Evolutionary conservation across 805 yeast species (phyloP).

Genomic region (Lachancea sp.): DNA sequence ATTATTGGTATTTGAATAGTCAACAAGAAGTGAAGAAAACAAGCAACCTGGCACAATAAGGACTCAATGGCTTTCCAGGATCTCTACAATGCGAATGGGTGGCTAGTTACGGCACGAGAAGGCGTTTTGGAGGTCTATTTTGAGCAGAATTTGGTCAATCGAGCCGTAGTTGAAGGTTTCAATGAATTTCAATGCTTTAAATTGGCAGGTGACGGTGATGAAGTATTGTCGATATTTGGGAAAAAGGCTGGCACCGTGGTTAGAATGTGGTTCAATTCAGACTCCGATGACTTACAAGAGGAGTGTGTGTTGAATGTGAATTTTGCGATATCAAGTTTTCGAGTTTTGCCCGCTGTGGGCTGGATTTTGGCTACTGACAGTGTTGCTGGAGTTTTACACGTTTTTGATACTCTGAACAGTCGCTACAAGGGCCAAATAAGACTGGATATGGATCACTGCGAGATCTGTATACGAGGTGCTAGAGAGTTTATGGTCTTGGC

Average conservation of each 20-base stretch:
- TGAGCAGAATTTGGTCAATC: not conserved
- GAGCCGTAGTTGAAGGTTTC: not conserved
- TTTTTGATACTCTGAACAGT: conserved; percentile 11
- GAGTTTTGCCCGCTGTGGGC: conserved; percentile 13
- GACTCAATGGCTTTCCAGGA: not conserved
- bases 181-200: conserved; percentile 1
- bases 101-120: not conserved
- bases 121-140: not conserved
- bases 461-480: not conserved
- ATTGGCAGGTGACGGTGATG: not conserved
- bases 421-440: conserved; percentile 13
- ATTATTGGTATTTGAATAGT: not conserved
- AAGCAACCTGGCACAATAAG: not conserved
- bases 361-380: conserved; percentile 10
- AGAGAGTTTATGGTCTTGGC: conserved; percentile 3
- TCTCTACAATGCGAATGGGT: not conserved
- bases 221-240: not conserved
- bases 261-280: not conserved
- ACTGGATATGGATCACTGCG: not conserved
- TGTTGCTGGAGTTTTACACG: conserved; percentile 9
- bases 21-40: not conserved
- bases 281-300: not conserved
- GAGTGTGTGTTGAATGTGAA: conserved; percentile 10
- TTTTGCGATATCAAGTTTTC: conserved; percentile 11
- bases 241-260: not conserved